A percentile compares a stretch with the other conserved stretches of the same genome.
Conservation (phyloP, 306 rosid genomes). For the Lathyrus oleraceus region DNA sequence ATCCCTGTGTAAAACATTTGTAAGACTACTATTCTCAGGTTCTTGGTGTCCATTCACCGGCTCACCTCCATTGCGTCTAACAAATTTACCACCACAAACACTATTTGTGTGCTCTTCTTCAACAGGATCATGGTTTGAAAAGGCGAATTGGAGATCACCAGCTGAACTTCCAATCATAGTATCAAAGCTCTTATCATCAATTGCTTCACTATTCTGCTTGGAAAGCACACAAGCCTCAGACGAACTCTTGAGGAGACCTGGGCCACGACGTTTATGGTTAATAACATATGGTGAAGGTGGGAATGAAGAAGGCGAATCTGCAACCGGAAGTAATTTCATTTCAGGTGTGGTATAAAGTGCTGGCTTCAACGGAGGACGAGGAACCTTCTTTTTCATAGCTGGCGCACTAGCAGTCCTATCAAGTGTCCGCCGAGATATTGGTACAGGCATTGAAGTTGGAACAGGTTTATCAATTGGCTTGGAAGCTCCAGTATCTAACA, state of each 20-base stretch:
- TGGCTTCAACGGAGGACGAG: slow-evolving; percentile 73
- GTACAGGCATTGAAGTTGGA: slow-evolving; percentile 58
- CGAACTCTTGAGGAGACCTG: slow-evolving; percentile 76
- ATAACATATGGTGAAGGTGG: slow-evolving; percentile 90
- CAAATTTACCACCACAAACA: slow-evolving; percentile 34
- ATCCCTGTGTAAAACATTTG: slow-evolving; percentile 37
- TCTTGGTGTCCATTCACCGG: slow-evolving; percentile 39
- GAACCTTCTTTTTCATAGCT: slow-evolving; percentile 40
- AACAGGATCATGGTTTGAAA: slow-evolving; percentile 38
- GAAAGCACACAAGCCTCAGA: slow-evolving; percentile 62
- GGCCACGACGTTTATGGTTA: slow-evolving; percentile 96
- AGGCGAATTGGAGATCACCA: slow-evolving; percentile 48
- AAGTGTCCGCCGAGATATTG: slow-evolving; percentile 43
- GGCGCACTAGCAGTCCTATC: slow-evolving; percentile 60
- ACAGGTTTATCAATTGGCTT: slow-evolving; percentile 62
- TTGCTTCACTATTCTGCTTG: slow-evolving; percentile 38
- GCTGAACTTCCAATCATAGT: slow-evolving; percentile 42
- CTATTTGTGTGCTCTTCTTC: slow-evolving; percentile 46
- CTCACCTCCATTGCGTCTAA: slow-evolving; percentile 39
- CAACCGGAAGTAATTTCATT: slow-evolving; percentile 80
- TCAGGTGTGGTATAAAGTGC: slow-evolving; percentile 88
- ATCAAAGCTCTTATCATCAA: slow-evolving; percentile 38
- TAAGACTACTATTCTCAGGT: slow-evolving; percentile 37
- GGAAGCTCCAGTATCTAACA: slow-evolving; percentile 78
- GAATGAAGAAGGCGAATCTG: slow-evolving; percentile 79